Conservation (phyloP, 805 yeast genomes). For the Metschnikowia arizonensis region DNA sequence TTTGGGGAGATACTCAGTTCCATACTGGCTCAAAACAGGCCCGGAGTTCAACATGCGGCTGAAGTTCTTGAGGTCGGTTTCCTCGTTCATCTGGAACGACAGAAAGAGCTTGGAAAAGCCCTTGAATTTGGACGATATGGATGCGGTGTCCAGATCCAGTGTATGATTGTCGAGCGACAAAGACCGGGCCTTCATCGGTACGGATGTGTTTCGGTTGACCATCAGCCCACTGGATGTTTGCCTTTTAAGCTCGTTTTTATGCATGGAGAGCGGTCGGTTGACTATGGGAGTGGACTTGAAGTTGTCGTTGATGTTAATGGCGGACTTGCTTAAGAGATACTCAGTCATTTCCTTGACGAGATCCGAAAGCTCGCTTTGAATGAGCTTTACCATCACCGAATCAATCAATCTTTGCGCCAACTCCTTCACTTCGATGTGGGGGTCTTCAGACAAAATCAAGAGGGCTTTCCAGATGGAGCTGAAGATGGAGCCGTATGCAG, state of each 20-base stretch:
- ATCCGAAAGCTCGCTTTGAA: conserved; percentile 61
- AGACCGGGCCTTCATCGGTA: conserved; percentile 26
- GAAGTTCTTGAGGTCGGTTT: conserved; percentile 36
- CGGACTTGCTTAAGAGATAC: conserved; percentile 50
- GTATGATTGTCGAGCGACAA: conserved; percentile 24
- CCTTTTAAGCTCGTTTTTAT: conserved; percentile 9
- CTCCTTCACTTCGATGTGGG: conserved; percentile 73
- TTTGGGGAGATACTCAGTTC: conserved; percentile 48
- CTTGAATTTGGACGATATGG: conserved; percentile 33
- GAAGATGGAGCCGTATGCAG: conserved; percentile 84
- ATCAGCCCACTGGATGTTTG: conserved; percentile 25
- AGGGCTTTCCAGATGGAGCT: conserved; percentile 85
- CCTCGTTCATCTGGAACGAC: conserved; percentile 38
- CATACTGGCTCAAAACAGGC: conserved; percentile 35
- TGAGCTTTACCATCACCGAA: conserved; percentile 57
- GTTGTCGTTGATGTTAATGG: conserved; percentile 36
- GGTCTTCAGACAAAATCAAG: conserved; percentile 78
- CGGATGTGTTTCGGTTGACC: conserved; percentile 24
- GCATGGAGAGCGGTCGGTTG: conserved; percentile 22
- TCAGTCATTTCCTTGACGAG: conserved; percentile 65
- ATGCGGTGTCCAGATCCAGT: conserved; percentile 28
- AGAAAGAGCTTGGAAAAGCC: conserved; percentile 33
- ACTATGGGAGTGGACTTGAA: conserved; percentile 40
- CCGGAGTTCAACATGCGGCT: conserved; percentile 35
- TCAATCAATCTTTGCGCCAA: conserved; percentile 75